These are phyloP conservation scores for Globisporangium cylindrosporum DNA, from an alignment of 352 stramenopile species.

Conservation along the genomic window DNA sequence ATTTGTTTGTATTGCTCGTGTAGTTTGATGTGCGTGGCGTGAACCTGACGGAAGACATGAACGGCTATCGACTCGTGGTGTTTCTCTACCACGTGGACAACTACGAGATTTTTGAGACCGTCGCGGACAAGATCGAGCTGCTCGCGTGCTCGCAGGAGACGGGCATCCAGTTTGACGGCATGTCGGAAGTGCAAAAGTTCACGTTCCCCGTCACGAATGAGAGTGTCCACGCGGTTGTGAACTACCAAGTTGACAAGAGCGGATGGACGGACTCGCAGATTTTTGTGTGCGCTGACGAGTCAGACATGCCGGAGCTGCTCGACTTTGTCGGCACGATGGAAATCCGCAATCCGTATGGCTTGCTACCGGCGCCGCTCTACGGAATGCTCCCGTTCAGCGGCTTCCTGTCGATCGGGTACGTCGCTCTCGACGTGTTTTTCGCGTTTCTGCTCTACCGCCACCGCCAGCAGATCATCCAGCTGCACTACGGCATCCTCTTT, in stretches of 20 bases:
- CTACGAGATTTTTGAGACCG: slow-evolving; percentile 54
- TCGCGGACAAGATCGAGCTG: slow-evolving; percentile 72
- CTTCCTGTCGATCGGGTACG: slow-evolving; percentile 68
- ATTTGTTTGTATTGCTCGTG: not conserved
- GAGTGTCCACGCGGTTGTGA: slow-evolving; percentile 41
- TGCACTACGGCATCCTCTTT: slow-evolving; percentile 82
- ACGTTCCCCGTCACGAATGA: slow-evolving; percentile 63
- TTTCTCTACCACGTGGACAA: slow-evolving; percentile 84
- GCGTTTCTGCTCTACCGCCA: slow-evolving; percentile 61
- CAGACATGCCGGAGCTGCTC: slow-evolving; percentile 44
- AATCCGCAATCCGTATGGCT: slow-evolving; percentile 79
- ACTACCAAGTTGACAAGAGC: slow-evolving; percentile 56
- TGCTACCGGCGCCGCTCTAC: slow-evolving; percentile 78
- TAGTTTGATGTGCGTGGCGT: slow-evolving; percentile 64
- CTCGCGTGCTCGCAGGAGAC: slow-evolving; percentile 56
- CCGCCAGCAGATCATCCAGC: slow-evolving; percentile 64
- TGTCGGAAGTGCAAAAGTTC: slow-evolving; percentile 60
- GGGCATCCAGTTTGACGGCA: slow-evolving; percentile 51
- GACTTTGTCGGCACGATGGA: slow-evolving; percentile 69
- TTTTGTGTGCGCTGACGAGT: slow-evolving; percentile 68
- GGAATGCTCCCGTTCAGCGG: slow-evolving; percentile 85
- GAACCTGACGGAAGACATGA: slow-evolving; percentile 69
- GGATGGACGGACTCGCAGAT: slow-evolving; percentile 83
- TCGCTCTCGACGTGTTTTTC: slow-evolving; percentile 81
- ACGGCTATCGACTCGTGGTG: slow-evolving; percentile 70